Percentiles rank a stretch among this genome's conserved stretches.
These are phyloP conservation scores for Aspergillus hiratsukae DNA, from an alignment of 2,329 filamentous ascomycete genomes.

Conservation along the genomic window DNA sequence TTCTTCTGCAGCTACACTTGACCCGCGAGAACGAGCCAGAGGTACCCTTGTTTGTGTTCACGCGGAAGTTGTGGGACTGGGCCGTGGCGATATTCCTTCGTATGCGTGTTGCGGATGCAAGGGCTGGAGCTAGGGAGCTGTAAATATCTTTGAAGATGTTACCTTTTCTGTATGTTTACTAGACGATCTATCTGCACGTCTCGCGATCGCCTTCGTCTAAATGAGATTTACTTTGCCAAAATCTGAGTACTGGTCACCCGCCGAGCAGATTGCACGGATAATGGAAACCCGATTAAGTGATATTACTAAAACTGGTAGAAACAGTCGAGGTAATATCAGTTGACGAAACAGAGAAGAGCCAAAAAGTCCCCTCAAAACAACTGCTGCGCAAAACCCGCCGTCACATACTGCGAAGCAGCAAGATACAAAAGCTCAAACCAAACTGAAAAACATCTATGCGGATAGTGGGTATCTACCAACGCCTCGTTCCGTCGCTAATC, in stretches of 20 bases:
- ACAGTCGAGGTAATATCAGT: background rate
- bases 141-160: slow-evolving; percentile 4
- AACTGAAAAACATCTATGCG: slow-evolving; percentile 28
- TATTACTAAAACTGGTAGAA: background rate
- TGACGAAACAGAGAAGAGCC: background rate
- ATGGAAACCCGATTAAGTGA: background rate
- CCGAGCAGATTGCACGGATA: background rate
- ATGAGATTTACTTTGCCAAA: background rate
- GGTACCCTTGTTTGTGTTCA: slow-evolving; percentile 53
- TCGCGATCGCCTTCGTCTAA: no score
- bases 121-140: slow-evolving; percentile 18
- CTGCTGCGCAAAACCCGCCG: background rate
- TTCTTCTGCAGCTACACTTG: slow-evolving; percentile 64
- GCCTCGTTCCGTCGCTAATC: slow-evolving; percentile 39
- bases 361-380: background rate
- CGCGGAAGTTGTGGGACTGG: slow-evolving; percentile 39
- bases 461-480: slow-evolving; percentile 42
- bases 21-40: slow-evolving; percentile 58
- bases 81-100: slow-evolving; percentile 30
- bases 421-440: slow-evolving; percentile 15
- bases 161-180: background rate
- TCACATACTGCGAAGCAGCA: slow-evolving; percentile 8
- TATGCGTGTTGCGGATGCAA: slow-evolving; percentile 31
- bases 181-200: background rate
- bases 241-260: background rate